These are phyloP conservation scores for Sugiyamaella valdiviana DNA, from an alignment of 805 yeast genomes.

Conservation along the genomic window DNA sequence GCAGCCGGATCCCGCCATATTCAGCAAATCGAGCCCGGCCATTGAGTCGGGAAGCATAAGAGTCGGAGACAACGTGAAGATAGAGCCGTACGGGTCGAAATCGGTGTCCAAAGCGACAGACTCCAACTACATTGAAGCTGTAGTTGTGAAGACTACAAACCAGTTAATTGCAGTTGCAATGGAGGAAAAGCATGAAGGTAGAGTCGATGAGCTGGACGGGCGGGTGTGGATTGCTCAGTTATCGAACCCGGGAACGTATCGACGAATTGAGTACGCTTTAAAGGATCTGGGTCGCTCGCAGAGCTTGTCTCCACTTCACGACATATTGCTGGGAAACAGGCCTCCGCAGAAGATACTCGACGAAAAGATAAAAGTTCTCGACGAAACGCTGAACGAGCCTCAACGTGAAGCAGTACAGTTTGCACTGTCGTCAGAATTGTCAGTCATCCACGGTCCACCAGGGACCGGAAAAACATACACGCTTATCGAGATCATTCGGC, in stretches of 20 bases:
- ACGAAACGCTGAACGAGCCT: slow-evolving; percentile 51
- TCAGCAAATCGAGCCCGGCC: not conserved
- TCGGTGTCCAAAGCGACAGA: slow-evolving; percentile 17
- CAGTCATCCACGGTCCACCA: slow-evolving; percentile 73
- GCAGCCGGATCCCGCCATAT: slow-evolving; percentile 42
- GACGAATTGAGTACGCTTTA: slow-evolving; percentile 70
- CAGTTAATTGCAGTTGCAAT: slow-evolving; percentile 52
- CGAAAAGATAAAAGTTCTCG: slow-evolving; percentile 32
- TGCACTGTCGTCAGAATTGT: slow-evolving; percentile 46
- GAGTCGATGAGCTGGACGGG: slow-evolving; percentile 38
- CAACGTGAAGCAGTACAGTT: slow-evolving; percentile 69
- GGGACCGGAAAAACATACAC: slow-evolving; percentile 87
- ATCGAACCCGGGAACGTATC: slow-evolving; percentile 36
- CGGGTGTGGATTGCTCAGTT: slow-evolving; percentile 65
- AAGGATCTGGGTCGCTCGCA: slow-evolving; percentile 52
- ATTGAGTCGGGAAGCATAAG: slow-evolving; percentile 47
- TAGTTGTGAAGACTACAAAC: slow-evolving; percentile 49
- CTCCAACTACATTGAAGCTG: slow-evolving; percentile 48
- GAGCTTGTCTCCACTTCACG: slow-evolving; percentile 35
- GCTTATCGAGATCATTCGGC: slow-evolving; percentile 71
- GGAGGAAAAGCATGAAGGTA: slow-evolving; percentile 51
- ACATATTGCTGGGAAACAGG: slow-evolving; percentile 44
- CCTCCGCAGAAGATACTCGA: slow-evolving; percentile 24
- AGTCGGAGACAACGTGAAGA: slow-evolving; percentile 70
- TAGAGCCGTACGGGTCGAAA: slow-evolving; percentile 34